phyloP scores from a whole-genome alignment of 495 filamentous ascomycete species.

The Aspergillus heteromorphus region DNA sequence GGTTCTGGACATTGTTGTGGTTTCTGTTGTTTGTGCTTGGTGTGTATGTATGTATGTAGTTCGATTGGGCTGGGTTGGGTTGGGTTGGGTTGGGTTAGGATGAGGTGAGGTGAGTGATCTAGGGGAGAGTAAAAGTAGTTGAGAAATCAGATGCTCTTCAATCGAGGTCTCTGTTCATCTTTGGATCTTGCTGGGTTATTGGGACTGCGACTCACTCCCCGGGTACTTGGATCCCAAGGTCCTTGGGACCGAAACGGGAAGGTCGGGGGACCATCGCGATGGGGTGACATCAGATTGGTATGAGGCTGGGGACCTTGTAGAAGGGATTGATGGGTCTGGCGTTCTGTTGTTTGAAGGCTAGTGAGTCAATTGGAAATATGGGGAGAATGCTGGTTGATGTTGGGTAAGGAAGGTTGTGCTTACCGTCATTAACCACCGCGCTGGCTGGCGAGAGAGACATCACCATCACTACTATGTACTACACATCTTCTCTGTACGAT shows the following conservation, averaged over 20 bases:
- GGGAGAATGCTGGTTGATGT: no score
- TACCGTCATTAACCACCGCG: no score
- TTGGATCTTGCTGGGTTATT: background rate
- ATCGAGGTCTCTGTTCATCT: background rate
- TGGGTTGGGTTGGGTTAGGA: background rate
- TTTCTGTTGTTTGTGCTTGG: background rate
- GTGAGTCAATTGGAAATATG: no score
- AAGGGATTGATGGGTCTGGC: background rate
- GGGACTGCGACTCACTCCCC: conserved; percentile 16
- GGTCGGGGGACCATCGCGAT: background rate
- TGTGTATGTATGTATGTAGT: background rate
- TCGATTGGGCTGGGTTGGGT: background rate
- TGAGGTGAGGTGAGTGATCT: no score
- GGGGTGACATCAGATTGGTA: background rate
- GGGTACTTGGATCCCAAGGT: conserved; percentile 39
- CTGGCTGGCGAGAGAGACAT: no score
- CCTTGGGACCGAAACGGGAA: conserved; percentile 12
- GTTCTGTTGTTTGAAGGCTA: no score
- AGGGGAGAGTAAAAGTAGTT: no score
- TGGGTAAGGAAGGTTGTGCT: no score
- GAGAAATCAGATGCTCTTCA: no score
- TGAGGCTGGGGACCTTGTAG: conserved; percentile 25
- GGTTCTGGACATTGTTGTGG: background rate
- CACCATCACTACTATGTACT: no score
- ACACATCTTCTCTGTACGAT: no score